Percentiles rank a stretch among this genome's conserved stretches.
phyloP scores from a whole-genome alignment of 2,329 filamentous ascomycete genomes.

The Xylariaceae sp. region DNA sequence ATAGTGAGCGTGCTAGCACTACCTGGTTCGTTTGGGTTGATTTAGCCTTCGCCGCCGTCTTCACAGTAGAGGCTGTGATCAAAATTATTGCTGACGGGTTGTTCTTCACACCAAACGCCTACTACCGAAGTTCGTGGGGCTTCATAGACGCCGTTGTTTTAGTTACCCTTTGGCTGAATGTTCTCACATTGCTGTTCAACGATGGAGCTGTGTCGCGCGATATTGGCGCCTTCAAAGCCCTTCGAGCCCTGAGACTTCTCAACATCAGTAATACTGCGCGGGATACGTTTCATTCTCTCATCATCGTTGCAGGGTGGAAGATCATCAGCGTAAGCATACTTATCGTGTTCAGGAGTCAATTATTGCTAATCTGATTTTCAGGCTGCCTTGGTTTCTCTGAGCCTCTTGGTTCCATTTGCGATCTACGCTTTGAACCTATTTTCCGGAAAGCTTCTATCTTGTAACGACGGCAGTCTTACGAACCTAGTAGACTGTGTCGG shows the following conservation, averaged over 20 bases:
- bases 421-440: slow-evolving; percentile 95
- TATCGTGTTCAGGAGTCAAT: not conserved
- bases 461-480: slow-evolving; percentile 65
- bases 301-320: slow-evolving; percentile 92
- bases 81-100: slow-evolving; percentile 95
- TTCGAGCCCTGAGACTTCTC: slow-evolving; percentile 83
- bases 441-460: slow-evolving; percentile 71
- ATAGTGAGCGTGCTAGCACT: slow-evolving; percentile 51
- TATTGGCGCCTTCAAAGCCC: slow-evolving; percentile 93
- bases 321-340: slow-evolving; percentile 67
- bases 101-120: slow-evolving; percentile 95
- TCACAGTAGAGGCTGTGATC: slow-evolving; percentile 80
- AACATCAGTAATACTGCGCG: slow-evolving; percentile 95
- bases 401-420: slow-evolving; percentile 90
- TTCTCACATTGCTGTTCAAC: slow-evolving; percentile 74
- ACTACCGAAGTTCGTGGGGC: slow-evolving; percentile 94
- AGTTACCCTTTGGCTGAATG: slow-evolving; percentile 92
- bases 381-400: slow-evolving; percentile 90
- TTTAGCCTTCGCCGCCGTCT: slow-evolving; percentile 80
- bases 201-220: slow-evolving; percentile 84
- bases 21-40: slow-evolving; percentile 98
- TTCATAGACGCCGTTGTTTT: slow-evolving; percentile 91
- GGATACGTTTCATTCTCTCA: slow-evolving; percentile 94
- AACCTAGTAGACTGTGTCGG: slow-evolving; percentile 72
- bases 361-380: slow-evolving; percentile 22